Base-by-base conservation (phyloP, 2,329 filamentous ascomycete species). In the Emmonsiellopsis sp. region DNA sequence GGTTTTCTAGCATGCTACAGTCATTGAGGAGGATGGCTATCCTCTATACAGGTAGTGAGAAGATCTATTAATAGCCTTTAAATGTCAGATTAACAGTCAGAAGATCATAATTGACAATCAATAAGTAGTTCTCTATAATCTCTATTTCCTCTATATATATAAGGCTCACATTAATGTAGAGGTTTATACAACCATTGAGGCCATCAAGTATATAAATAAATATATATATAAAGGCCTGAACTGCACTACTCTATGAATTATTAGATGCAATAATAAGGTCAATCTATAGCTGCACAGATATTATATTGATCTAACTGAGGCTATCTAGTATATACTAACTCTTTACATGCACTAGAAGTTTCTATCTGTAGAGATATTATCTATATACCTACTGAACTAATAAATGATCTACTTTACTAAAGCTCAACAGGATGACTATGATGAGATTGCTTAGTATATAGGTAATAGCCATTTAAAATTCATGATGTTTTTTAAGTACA, bases 401-500 rank as follows among this genome's bases (percentile, higher is more conserved):
- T 14, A 40, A 3, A 11, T 11, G 3, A 6, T 40, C 37, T 40
- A 40, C 14, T 40, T 11, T 1, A 40, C 11, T 40, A 4, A 11
- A 3, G 1, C 1, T 3, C 1, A 40, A 6, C 1, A 3, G 1
- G 2, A 27, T 14, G 2, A 11, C 14, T 3, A 1, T 11, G 6
- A 40, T 11, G 5, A 17, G 17, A 2, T 40, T 40, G 3, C 11
- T 11, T 2, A 40, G 5, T 40, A 40, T 3, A 40, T 40, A 1
- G 3, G 3, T 14, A 11, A 40, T 1, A 11, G 3, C 2, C 1
- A 11, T 14, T 40, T 1, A 3, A 11, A 40, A 11, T 14, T 40
- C 6, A 11, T 40, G 1, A 6, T 6, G 3, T 40, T 40, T 4
- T 40, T 40, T 40, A 1, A 40, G 37, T 40, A 40, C 1, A 40